Base-by-base conservation (phyloP, 768 basidiomycete genomes). In the Trichaptum fuscoviolaceum region DNA sequence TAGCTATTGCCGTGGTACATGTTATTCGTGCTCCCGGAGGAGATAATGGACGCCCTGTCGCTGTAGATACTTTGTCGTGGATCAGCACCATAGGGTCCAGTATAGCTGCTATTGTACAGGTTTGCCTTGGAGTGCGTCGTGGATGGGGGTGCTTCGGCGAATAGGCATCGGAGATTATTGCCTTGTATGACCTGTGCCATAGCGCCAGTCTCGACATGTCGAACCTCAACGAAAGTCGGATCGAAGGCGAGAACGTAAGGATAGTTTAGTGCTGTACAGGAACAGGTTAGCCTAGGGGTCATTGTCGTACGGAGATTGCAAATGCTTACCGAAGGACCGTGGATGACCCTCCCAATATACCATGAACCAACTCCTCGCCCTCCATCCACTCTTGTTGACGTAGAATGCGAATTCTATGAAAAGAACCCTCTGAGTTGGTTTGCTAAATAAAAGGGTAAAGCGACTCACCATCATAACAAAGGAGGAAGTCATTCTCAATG, bases 231-330 rank as follows among this genome's bases (percentile, higher is more conserved):
- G 74, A 99, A 99, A 0, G 91, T 90, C 6, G 95, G 91, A 74
- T 99, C 97, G 74, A 99, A 96, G 0, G 96, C 97, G 63, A 99
- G 82, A 27, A 99, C 93, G 75, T 95, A 99, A 1, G 97, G 96
- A 78, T 95, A 96, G 73, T 95, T 93, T 15, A 99, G 85, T 1
- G 96, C 96, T 98, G 73, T 20, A 67, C 63, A 18, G n/a, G 61
- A 52, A 52, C 4, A 23, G 18, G 63, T 30, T 20, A 61, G 59
- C 7, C 52, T 61, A 10, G 64, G 30, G 30, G 30, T 30, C 63
- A 62, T 17, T 52, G 25, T 3, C 24, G 10, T 62, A 30, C 9
- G 24, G 12, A 35, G 24, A 26, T 20, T 69, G 42, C 27, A 10
- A 1, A n/a, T 2, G 79, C 93, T 73, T 75, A 97, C 96, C 97